Base-by-base conservation (phyloP, 2,329 filamentous ascomycete species). In the Pyrenochaeta sp. region DNA sequence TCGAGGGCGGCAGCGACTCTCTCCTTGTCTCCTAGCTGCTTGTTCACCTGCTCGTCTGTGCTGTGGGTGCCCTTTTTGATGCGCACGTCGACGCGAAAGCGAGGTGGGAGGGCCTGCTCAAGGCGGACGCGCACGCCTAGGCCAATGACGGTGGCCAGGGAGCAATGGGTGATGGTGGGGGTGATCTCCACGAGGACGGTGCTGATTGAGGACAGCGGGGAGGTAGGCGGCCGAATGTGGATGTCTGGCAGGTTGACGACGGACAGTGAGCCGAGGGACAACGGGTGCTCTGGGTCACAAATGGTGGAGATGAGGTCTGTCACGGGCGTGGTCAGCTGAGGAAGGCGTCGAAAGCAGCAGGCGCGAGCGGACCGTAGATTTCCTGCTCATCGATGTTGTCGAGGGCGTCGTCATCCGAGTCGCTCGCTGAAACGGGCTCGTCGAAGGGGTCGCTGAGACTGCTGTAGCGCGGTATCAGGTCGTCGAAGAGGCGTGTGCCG, bases 181-280 rank as follows among this genome's bases (percentile, higher is more conserved):
- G 95, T 99, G 64, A 99, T 89, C 68, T 96, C 86, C 37, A 99
- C 92, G 2, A 89, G 84, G 31, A 98, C 92, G 33, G 85, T 87
- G 82, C 88, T 78, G 81, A 92, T 79, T 84, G 85, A 71, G 71
- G 87, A 78, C 81, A 80, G 80, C 56, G 81, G 79, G 31, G 84
- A 84, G n/a, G 88, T 83, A 6, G 89, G 84, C 43, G 88, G 85
- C 39, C 81, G 82, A 64, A 99, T 91, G 68, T 86, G 83, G 67
- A 99, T 97, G 76, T 99, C 95, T 29, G 90, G 88, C n/a, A 99
- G 87, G 64, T 96, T 97, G 64, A 99, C 92, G 46, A 99, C 95
- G 30, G 93, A 92, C 35, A 99, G 84, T 68, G 95, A 92, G 57
- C 93, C 95, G 43, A 99, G 85, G 2, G 94, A 96, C 47, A 97